Percentiles rank a stretch among this genome's conserved stretches.
phyloP scores from a whole-genome alignment of 2,329 filamentous ascomycete species.

The Fusarium clavum region DNA sequence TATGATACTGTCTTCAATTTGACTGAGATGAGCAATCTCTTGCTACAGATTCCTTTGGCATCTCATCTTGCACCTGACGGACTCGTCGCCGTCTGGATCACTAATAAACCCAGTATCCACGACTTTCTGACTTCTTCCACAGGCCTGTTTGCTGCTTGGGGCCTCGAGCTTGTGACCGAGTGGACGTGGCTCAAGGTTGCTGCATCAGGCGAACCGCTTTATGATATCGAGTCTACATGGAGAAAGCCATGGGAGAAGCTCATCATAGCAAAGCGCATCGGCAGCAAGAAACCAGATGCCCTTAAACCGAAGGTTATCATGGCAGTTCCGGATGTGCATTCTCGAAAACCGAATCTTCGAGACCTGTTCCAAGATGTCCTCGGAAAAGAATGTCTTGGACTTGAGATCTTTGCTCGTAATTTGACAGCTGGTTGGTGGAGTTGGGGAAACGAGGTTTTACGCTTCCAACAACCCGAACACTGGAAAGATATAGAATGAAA shows the following conservation, averaged over 20 bases:
- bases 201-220: conserved; percentile 71
- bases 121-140: conserved; percentile 63
- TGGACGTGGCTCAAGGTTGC: conserved; percentile 87
- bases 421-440: conserved; percentile 81
- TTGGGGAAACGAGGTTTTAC: conserved; percentile 80
- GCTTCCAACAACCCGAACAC: conserved; percentile 71
- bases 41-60: conserved; percentile 68
- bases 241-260: conserved; percentile 83
- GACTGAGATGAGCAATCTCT: conserved; percentile 60
- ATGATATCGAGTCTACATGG: conserved; percentile 69
- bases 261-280: conserved; percentile 66
- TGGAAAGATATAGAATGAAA: conserved; percentile 54
- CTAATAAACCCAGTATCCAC: conserved; percentile 73
- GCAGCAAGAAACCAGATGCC: conserved; percentile 41
- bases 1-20: conserved; percentile 62
- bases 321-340: conserved; percentile 80
- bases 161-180: conserved; percentile 72
- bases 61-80: conserved; percentile 64
- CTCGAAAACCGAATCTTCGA: conserved; percentile 79
- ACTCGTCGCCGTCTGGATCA: conserved; percentile 80
- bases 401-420: conserved; percentile 84
- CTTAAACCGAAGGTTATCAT: conserved; percentile 67
- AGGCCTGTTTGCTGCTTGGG: conserved; percentile 75
- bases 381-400: conserved; percentile 61
- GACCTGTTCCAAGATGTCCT: conserved; percentile 68